Evolutionary conservation across 495 filamentous ascomycete genomes (phyloP), one percentile per base, ranked within the genome.

Genomic region (Aspergillus egyptiacus): DNA sequence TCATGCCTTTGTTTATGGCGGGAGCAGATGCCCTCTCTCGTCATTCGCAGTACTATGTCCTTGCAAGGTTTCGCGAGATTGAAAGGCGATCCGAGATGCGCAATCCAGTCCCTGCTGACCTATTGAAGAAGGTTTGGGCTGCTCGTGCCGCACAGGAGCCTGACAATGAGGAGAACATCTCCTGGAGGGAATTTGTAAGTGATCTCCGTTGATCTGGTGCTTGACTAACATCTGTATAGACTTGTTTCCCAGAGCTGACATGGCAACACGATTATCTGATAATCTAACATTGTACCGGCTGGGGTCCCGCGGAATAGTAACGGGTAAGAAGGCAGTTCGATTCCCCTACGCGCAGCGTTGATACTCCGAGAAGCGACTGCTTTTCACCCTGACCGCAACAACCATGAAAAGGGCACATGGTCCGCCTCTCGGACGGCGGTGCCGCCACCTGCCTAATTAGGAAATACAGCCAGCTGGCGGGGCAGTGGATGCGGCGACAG

Each of bases 101-200:
- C n/a, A 65, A 62, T 9, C 45, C 55, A 2, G 54, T 60, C 2
- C 59, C 67, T 2, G 45, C 46, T 7, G 50, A 51, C 1, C 37
- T 70, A 8, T 54, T 70, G 5, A 49, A 59, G 23, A 60, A 56
- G 34, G 67, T 70, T 3, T 70, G 67, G 67, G 44, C 61, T 33
- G 65, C 55, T 3, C 61, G 67, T 10, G 57, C 54, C 11, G 56
- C 51, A 10, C 62, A 66, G 28, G 3, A 42, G 13, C 50, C 48
- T 5, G 34, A 59, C 51, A 62, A 66, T 32, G 34, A 48, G 22
- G 48, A 40, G n/a, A 70, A 69, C 46, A 42, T 69, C 22, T 56
- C 62, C 9, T 70, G 67, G 67, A 65, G 55, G 36, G 51, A 31
- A 14, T 69, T 67, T 57, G 67, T 70, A 58, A 64, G 67, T 64